Conservation (phyloP, 2,329 filamentous ascomycete genomes). For the Tolypocladium sp. region DNA sequence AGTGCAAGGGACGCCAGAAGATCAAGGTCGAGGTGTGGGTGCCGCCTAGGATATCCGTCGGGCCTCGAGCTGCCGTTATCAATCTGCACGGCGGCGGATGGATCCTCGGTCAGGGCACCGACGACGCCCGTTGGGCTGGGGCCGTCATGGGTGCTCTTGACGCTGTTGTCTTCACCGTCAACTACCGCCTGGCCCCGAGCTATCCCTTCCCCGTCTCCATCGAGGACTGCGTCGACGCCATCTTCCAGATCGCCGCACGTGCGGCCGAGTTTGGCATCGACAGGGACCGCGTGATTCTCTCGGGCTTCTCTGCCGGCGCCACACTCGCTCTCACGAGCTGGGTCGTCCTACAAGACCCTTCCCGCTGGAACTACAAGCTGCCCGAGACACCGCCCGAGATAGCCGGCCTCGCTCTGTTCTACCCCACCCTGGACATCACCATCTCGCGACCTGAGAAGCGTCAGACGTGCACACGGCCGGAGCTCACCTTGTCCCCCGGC, state of each 20-base stretch:
- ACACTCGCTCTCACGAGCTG: conserved; percentile 42
- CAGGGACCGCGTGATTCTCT: conserved; percentile 43
- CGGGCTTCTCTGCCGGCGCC: conserved; percentile 56
- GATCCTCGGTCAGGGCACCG: conserved; percentile 51
- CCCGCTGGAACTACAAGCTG: conserved; percentile 26
- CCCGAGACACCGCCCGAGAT: conserved; percentile 34
- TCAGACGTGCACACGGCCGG: conserved; percentile 41
- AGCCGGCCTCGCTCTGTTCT: conserved; percentile 48
- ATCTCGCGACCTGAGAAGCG: conserved; percentile 46
- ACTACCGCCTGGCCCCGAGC: conserved; percentile 59
- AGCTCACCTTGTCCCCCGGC: conserved; percentile 46
- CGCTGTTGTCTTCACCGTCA: conserved; percentile 53
- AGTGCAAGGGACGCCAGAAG: conserved; percentile 23
- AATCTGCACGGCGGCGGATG: conserved; percentile 63
- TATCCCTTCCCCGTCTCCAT: conserved; percentile 55
- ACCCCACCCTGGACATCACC: conserved; percentile 54
- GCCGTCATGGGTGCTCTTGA: conserved; percentile 41
- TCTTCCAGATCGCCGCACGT: conserved; percentile 50
- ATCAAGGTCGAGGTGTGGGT: conserved; percentile 40
- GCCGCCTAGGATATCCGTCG: conserved; percentile 21
- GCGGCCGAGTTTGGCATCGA: conserved; percentile 51
- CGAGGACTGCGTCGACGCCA: conserved; percentile 55
- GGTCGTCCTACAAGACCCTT: conserved; percentile 34
- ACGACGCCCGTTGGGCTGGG: conserved; percentile 53
- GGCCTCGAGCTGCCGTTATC: conserved; percentile 44